These are phyloP conservation scores for Pseudocercospora fuligena DNA, from an alignment of 2,329 filamentous ascomycete species.

Conservation along the genomic window DNA sequence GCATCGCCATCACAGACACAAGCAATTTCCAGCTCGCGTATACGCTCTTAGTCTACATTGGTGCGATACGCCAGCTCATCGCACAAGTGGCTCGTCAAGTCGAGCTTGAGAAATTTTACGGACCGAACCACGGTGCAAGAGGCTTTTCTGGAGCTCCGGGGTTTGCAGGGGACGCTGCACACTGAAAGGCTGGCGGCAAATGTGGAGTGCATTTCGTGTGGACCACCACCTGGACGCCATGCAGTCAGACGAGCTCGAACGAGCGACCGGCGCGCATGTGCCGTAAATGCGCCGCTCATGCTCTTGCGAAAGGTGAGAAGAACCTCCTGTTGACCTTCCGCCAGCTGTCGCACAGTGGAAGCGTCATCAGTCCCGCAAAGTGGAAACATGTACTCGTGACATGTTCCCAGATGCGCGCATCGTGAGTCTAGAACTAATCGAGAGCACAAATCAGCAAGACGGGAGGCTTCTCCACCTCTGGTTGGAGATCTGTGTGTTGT, in stretches of 20 bases:
- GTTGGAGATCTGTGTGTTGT: background rate
- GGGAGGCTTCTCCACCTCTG: background rate
- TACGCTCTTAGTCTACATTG: background rate
- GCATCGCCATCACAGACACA: background rate
- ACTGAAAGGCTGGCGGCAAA: background rate
- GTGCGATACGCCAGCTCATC: background rate
- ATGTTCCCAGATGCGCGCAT: background rate
- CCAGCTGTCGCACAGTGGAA: background rate
- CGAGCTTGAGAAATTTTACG: background rate
- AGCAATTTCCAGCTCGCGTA: background rate
- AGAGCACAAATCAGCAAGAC: background rate
- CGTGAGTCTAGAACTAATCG: background rate
- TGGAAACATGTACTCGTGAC: background rate
- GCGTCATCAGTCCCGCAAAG: background rate
- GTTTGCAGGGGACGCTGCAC: background rate
- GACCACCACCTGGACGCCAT: background rate
- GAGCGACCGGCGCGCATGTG: background rate
- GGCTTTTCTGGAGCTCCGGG: slow-evolving; percentile 1
- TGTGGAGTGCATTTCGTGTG: background rate
- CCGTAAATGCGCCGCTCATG: background rate
- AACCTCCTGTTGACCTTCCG: too few relatives aligned
- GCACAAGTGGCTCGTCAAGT: background rate
- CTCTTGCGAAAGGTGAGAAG: too few relatives aligned
- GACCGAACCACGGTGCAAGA: background rate
- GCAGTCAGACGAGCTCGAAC: too few relatives aligned